A percentile compares a stretch with the other conserved stretches of the same genome.
phyloP scores from a whole-genome alignment of 106 monocot species.

The Allium sativum region DNA sequence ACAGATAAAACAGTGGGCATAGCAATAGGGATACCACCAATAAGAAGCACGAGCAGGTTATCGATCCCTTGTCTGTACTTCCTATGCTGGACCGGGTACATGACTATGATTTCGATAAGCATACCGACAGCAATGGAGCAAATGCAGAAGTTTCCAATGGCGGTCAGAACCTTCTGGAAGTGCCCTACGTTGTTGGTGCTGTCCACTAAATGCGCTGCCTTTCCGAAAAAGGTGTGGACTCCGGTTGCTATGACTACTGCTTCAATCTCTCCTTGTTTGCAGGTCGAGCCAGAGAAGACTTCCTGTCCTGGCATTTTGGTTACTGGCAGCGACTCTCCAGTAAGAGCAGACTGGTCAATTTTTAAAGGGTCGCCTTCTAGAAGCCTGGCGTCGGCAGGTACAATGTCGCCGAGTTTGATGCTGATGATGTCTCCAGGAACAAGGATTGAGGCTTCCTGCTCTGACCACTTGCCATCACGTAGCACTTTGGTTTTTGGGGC shows the following conservation, averaged over 20 bases:
- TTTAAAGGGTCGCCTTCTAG: conserved; percentile 7
- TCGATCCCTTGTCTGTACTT: conserved; percentile 46
- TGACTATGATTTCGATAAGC: conserved; percentile 41
- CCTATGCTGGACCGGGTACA: conserved; percentile 53
- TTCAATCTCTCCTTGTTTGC: conserved; percentile 88
- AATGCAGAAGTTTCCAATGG: conserved; percentile 74
- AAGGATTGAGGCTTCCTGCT: conserved; percentile 7
- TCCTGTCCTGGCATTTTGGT: conserved; percentile 70
- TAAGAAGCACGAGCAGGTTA: conserved; percentile 65
- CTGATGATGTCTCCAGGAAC: conserved; percentile 10
- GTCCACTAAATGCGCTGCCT: conserved; percentile 83
- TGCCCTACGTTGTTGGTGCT: conserved; percentile 80
- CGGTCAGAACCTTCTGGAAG: conserved; percentile 64
- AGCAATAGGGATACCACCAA: conserved; percentile 67
- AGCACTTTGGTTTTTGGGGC: background rate
- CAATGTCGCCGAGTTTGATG: conserved; percentile 11
- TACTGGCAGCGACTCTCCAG: conserved; percentile 71
- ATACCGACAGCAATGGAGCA: conserved; percentile 55
- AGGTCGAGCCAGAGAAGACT: conserved; percentile 78
- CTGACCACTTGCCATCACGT: background rate
- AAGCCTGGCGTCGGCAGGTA: conserved; percentile 5
- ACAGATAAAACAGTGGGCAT: conserved; percentile 70
- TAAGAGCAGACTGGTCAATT: conserved; percentile 50
- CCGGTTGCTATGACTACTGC: conserved; percentile 87
- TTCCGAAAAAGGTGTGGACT: conserved; percentile 89